Evolutionary conservation across 2,329 filamentous ascomycete genomes (phyloP).

Genomic region (Fusarium sp.): DNA sequence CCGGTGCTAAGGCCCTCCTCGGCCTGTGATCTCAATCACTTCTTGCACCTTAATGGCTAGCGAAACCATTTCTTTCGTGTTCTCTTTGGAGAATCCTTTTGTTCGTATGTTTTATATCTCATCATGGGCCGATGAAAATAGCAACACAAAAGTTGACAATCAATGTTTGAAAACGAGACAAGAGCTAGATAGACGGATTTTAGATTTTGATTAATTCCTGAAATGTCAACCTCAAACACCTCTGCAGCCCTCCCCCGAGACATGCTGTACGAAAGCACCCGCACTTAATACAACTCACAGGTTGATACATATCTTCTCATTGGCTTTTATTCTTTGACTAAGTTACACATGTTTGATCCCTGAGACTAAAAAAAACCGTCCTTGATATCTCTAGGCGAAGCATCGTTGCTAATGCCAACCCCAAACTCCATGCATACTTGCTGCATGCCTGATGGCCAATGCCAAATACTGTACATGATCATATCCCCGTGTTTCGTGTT

Average conservation of each 20-base stretch:
- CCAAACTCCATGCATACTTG: slow-evolving; percentile 13
- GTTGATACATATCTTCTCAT: not conserved
- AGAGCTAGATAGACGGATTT: slow-evolving; percentile 15
- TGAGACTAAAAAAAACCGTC: not conserved
- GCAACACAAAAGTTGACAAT: not conserved
- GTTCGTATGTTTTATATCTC: slow-evolving; percentile 10
- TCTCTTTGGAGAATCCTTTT: slow-evolving; percentile 23
- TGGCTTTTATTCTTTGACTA: not conserved
- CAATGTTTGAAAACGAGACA: not conserved
- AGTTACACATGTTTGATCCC: not conserved
- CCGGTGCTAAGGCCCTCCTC: slow-evolving; percentile 80
- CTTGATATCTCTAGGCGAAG: not conserved
- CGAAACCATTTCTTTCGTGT: slow-evolving; percentile 29
- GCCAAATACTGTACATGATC: slow-evolving; percentile 8
- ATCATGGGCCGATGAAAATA: not conserved
- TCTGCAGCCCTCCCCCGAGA: not conserved
- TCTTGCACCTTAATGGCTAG: not conserved
- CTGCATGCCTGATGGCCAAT: not conserved
- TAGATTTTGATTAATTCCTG: not conserved
- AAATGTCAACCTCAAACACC: not conserved
- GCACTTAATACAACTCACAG: not conserved
- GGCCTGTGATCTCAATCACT: slow-evolving; percentile 22
- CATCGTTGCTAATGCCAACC: not conserved
- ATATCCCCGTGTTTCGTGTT: not conserved
- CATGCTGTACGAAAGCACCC: not conserved